phyloP scores from a whole-genome alignment of 2,329 filamentous ascomycete genomes.

The Periconia sp. region DNA sequence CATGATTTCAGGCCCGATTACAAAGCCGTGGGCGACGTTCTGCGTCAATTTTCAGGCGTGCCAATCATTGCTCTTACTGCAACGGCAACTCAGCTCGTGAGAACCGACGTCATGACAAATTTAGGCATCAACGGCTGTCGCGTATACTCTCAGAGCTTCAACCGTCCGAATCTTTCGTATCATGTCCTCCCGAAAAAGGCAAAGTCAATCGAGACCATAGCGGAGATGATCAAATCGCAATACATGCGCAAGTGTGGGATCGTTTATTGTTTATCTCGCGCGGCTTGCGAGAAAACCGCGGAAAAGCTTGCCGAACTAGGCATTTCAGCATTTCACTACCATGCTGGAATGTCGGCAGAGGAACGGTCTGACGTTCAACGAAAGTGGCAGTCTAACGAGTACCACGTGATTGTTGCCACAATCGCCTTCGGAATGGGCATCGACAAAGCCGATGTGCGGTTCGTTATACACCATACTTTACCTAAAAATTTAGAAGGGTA shows the following conservation, averaged over 20 bases:
- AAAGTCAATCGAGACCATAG: conserved; percentile 66
- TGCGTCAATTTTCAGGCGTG: conserved; percentile 71
- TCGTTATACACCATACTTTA: conserved; percentile 89
- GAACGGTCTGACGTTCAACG: conserved; percentile 73
- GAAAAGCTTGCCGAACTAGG: conserved; percentile 63
- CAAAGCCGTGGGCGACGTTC: conserved; percentile 77
- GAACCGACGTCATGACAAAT: conserved; percentile 87
- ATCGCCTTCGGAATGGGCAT: conserved; percentile 99
- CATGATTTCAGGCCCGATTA: conserved; percentile 98
- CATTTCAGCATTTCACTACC: conserved; percentile 81
- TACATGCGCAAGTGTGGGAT: conserved; percentile 80
- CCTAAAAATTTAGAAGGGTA: conserved; percentile 97
- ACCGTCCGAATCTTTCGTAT: conserved; percentile 91
- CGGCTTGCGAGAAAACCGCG: conserved; percentile 79
- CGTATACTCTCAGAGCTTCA: conserved; percentile 90
- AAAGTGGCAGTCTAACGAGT: conserved; percentile 76
- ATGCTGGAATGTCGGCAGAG: conserved; percentile 71
- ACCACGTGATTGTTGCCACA: conserved; percentile 92
- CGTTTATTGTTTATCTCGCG: conserved; percentile 86
- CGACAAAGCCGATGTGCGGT: conserved; percentile 94
- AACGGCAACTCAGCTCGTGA: conserved; percentile 91
- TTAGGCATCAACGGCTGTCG: conserved; percentile 79
- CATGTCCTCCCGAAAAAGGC: conserved; percentile 72
- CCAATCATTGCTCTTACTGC: conserved; percentile 95
- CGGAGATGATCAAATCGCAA: conserved; percentile 67